Evolutionary conservation across 2,329 filamentous ascomycete species (phyloP), one percentile per base, ranked within the genome.

Genomic region (Sclerotinia subarctica): DNA sequence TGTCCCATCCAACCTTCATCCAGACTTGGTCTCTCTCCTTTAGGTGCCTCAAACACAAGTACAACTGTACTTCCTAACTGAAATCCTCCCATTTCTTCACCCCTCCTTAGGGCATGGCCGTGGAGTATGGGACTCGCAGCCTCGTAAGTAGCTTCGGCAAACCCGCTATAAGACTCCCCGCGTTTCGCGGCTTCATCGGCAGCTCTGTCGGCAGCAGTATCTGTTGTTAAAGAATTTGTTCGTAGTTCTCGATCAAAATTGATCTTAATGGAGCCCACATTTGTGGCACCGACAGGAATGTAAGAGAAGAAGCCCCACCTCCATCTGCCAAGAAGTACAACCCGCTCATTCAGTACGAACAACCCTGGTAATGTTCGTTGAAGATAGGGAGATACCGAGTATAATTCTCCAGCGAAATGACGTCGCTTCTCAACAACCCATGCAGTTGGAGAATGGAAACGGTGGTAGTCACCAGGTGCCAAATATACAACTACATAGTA

Each of bases 41-140:
- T 87, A 0, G 95, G 95, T 17, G 95, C 95, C 80, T 99, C 96
- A 77, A 99, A 99, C 0, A 99, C 93, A 64, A 99, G 83, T 51
- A 99, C 95, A 73, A 99, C 89, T 1, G 94, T 97, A 78, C 93
- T 97, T 26, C 95, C 95, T 4, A 99, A 84, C 81, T 96, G 93
- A 81, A 99, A 99, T 0, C 95, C 96, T 66, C 95, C 95, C 93
- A 99, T 98, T 80, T 99, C 95, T 77, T 98, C 94, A 47, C 95
- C 95, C 56, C 91, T 85, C 71, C 89, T 87, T 67, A 99, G 81
- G 1, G 94, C 90, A 77, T 98, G 89, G 2, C 96, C 95, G 26
- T 88, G 87, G 0, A 99, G 83, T 2, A 97, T 86, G 3, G 84
- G 80, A 75, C 91, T 96, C 1, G 94, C 92, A 21, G 84, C 84